A percentile compares a stretch with the other conserved stretches of the same genome.
These are phyloP conservation scores for Aspergillus versicolor DNA, from an alignment of 2,329 filamentous ascomycete genomes.

Conservation along the genomic window DNA sequence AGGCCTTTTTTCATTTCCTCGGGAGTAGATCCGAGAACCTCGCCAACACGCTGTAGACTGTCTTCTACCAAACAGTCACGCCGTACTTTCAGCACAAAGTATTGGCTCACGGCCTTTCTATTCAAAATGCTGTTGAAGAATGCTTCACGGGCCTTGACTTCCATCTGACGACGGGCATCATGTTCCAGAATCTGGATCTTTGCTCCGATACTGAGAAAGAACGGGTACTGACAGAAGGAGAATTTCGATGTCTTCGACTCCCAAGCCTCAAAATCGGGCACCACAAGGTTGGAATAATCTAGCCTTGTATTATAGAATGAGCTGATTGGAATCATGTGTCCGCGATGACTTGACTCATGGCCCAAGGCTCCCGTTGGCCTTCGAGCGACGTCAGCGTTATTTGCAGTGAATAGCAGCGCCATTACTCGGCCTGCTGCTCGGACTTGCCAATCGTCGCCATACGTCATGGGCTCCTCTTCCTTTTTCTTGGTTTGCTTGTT, in stretches of 20 bases:
- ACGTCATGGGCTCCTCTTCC: constrained; percentile 55
- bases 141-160: constrained; percentile 79
- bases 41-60: constrained; percentile 79
- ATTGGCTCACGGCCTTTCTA: constrained; percentile 70
- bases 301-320: constrained; percentile 86
- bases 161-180: constrained; percentile 86
- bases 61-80: constrained; percentile 87
- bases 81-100: constrained; percentile 73
- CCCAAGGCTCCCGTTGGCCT: constrained; percentile 34
- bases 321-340: constrained; percentile 73
- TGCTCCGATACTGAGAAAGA: constrained; percentile 85
- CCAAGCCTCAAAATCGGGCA: constrained; percentile 86
- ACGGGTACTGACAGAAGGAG: constrained; percentile 88
- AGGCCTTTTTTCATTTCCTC: constrained; percentile 90
- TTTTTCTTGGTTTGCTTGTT: constrained; percentile 58
- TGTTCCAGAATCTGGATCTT: constrained; percentile 90
- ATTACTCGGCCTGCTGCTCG: constrained; percentile 77
- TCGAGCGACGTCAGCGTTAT: constrained; percentile 55
- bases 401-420: constrained; percentile 78
- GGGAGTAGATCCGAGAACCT: constrained; percentile 74
- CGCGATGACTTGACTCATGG: constrained; percentile 46
- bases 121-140: constrained; percentile 88
- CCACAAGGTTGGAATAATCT: constrained; percentile 74
- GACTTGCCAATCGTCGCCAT: constrained; percentile 87
- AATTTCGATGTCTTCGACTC: constrained; percentile 73